These are phyloP conservation scores for Rhodotorula diobovata DNA, from an alignment of 768 basidiomycete species.

Conservation along the genomic window DNA sequence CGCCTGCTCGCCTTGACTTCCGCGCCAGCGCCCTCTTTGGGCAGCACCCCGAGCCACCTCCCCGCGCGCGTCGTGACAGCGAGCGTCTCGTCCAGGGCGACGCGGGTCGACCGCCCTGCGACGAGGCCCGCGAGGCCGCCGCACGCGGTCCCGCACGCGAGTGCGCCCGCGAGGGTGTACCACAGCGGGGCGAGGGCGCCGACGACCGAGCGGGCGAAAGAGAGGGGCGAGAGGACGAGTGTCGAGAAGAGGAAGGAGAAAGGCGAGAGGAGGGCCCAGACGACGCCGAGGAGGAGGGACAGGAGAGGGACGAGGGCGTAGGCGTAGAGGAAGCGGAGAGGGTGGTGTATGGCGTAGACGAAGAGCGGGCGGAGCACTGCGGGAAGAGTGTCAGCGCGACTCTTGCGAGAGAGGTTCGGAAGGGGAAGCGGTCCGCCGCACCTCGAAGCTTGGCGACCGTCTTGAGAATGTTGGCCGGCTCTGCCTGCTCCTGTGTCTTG, in stretches of 20 bases:
- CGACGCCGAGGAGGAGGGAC: background rate
- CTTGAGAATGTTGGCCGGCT: constrained; percentile 18
- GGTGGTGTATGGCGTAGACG: constrained; percentile 25
- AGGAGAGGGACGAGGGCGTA: constrained; percentile 14
- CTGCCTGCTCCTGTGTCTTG: background rate
- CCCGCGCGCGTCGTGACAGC: background rate
- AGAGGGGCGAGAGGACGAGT: background rate
- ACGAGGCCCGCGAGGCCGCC: constrained; percentile 16
- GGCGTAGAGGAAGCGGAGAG: constrained; percentile 21
- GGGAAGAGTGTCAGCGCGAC: background rate
- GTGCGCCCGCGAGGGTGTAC: constrained; percentile 8
- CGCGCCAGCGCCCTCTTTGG: background rate
- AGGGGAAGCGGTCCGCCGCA: background rate
- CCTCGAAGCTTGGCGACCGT: constrained; percentile 25
- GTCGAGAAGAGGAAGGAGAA: background rate
- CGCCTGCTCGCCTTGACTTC: no score
- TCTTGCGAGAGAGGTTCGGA: background rate
- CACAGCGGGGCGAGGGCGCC: constrained; percentile 15
- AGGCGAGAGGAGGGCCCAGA: background rate
- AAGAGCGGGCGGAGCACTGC: constrained; percentile 16
- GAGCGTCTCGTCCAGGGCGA: background rate
- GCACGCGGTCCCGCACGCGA: background rate
- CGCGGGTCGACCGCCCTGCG: background rate
- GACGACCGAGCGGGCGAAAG: background rate
- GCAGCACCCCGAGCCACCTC: constrained; percentile 12